Evolutionary conservation across 2,329 filamentous ascomycete species (phyloP), one percentile per base, ranked within the genome.

Genomic region (Magnaporthiopsis poae): DNA sequence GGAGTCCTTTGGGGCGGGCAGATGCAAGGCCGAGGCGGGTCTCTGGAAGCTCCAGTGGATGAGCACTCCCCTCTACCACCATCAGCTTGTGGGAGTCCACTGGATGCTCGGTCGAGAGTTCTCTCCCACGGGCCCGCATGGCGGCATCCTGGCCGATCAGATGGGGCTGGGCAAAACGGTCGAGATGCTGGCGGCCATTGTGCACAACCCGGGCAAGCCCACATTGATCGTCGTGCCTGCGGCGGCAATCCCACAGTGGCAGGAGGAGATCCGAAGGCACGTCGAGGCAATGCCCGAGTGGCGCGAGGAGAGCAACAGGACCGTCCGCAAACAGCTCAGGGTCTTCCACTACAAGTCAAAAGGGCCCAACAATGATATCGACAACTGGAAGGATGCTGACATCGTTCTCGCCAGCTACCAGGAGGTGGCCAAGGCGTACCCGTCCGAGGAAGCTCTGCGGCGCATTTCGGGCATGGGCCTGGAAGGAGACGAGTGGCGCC

Each of bases 101-200:
- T 88, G 84, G 75, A 87, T 88, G 85, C 70, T 82, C 0, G 70
- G 74, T 3, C 77, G 82, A 3, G 86, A 88, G 71, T 74, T 78
- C 4, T 74, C 68, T 0, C 12, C 29, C 0, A 56, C 74, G 0
- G 66, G 72, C 39, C 83, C 79, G 0, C 63, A 71, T 65, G 87
- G 87, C 2, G 87, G 86, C 0, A 77, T 89, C 1, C 70, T 89
- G 0, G 84, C 83, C 0, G 86, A 89, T 70, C 81, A 82, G 33
- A 88, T 88, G 85, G 87, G 87, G 0, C 73, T 89, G 0, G 87
- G 87, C 0, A 90, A 90, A 73, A 89, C 87, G 0, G 78, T 87
- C 3, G 82, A 86, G 71, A 71, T 71, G 1, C 60, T 78, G 9
- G 75, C 75, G 2, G 75, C 72, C 61, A 76, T 78, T 67, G 68